Evolutionary conservation across 2,329 filamentous ascomycete genomes (phyloP).

Genomic region (Venturia asperata): DNA sequence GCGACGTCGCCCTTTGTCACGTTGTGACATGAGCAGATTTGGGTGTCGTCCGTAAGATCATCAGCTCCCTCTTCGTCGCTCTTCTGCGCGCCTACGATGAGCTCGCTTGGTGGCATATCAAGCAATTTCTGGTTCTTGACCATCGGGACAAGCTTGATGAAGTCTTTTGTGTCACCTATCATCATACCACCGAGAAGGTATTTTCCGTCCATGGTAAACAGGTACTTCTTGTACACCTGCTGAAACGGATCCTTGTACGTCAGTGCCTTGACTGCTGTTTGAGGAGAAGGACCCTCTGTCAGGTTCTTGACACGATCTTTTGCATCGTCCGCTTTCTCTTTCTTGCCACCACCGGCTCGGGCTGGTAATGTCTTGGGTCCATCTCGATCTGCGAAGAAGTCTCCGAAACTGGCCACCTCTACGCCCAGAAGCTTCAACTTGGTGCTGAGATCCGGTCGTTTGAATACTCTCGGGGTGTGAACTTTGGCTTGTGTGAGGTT

Average conservation of each 20-base stretch:
- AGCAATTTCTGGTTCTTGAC: conserved; percentile 76
- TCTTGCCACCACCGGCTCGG: conserved; percentile 42
- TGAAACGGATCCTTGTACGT: conserved; percentile 86
- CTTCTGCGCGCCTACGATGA: conserved; percentile 72
- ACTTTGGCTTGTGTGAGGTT: conserved; percentile 78
- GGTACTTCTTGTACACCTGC: conserved; percentile 86
- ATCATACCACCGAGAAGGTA: conserved; percentile 94
- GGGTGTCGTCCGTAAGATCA: conserved; percentile 61
- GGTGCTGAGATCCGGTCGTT: conserved; percentile 78
- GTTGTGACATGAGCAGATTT: conserved; percentile 91
- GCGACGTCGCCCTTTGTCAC: conserved; percentile 79
- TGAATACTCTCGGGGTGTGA: conserved; percentile 64
- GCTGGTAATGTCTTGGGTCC: conserved; percentile 69
- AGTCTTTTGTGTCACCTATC: conserved; percentile 88
- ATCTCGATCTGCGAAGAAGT: conserved; percentile 85
- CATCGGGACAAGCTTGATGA: conserved; percentile 80
- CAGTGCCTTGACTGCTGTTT: conserved; percentile 66
- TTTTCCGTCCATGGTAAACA: conserved; percentile 85
- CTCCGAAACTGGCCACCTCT: conserved; percentile 86
- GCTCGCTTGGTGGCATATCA: conserved; percentile 69
- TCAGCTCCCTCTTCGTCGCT: conserved; percentile 71
- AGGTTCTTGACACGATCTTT: conserved; percentile 44
- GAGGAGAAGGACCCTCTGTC: conserved; percentile 46
- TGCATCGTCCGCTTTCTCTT: conserved; percentile 33
- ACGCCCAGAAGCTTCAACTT: conserved; percentile 86